These are phyloP conservation scores for Plectosphaerella plurivora DNA, from an alignment of 2,329 filamentous ascomycete genomes.

Conservation along the genomic window DNA sequence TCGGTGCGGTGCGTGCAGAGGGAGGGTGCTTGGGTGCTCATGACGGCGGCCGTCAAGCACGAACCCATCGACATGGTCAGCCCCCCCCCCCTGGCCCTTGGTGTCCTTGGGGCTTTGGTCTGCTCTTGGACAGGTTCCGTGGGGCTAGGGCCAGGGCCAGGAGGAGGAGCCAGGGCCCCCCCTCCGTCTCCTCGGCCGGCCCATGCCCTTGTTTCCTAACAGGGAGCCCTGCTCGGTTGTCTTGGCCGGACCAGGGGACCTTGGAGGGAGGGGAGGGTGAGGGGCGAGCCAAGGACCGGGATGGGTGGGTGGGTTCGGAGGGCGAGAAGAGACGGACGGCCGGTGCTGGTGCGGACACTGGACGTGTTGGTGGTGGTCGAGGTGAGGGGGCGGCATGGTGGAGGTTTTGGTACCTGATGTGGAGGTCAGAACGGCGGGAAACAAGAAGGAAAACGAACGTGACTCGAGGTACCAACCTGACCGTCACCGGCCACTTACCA, in stretches of 20 bases:
- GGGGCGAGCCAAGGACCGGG: constrained; percentile 2
- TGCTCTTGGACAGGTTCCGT: too few species aligned
- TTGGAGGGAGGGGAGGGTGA: background rate
- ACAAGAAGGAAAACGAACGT: too few species aligned
- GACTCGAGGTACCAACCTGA: background rate
- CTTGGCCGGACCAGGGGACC: constrained; percentile 5
- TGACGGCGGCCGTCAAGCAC: background rate
- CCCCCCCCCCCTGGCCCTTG: constrained; percentile 1
- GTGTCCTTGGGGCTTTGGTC: constrained; percentile 1
- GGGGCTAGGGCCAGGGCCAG: background rate
- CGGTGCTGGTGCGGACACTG: background rate
- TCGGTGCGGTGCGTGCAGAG: background rate
- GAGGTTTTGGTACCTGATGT: constrained; percentile 14
- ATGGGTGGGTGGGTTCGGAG: background rate
- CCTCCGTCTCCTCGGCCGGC: constrained; percentile 7
- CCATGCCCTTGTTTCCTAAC: constrained; percentile 9
- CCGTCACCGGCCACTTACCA: too few species aligned
- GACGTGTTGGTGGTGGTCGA: background rate
- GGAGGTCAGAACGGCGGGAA: too few species aligned
- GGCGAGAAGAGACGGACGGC: background rate
- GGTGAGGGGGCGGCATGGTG: background rate
- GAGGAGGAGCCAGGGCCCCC: background rate
- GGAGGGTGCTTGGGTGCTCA: background rate
- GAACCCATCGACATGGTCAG: background rate
- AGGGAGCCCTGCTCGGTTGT: constrained; percentile 10